Conservation (phyloP, 83 land plant genomes). For the Isoetes engelmannii region DNA sequence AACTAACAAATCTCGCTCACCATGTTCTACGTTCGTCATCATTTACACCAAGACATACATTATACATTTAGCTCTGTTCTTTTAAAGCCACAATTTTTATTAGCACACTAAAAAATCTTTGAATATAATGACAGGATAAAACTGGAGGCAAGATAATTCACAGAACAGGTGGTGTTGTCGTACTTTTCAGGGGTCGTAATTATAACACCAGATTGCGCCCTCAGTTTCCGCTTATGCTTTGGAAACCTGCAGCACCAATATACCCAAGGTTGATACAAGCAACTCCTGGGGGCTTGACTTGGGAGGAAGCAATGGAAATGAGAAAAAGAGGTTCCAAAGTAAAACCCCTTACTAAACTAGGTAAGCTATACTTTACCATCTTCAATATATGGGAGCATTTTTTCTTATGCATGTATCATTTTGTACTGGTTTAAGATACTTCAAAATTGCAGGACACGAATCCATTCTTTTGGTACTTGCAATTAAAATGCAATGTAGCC, state of each 20-base stretch:
- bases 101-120: background rate
- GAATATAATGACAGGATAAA: conserved; percentile 47
- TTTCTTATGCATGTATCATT: too few species aligned
- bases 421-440: too few species aligned
- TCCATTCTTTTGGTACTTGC: too few species aligned
- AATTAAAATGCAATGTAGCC: too few species aligned
- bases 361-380: conserved; percentile 27
- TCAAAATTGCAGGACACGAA: too few species aligned
- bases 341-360: conserved; percentile 45
- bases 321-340: conserved; percentile 49
- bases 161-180: conserved; percentile 61
- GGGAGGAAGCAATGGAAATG: conserved; percentile 55
- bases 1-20: background rate
- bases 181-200: conserved; percentile 82
- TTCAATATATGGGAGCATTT: conserved; percentile 2
- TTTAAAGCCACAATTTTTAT: background rate
- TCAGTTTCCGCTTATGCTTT: conserved; percentile 66
- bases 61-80: background rate
- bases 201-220: conserved; percentile 60
- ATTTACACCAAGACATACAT: background rate
- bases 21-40: background rate
- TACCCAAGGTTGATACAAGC: conserved; percentile 69
- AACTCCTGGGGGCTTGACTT: conserved; percentile 51
- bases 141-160: conserved; percentile 77
- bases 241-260: conserved; percentile 89